phyloP scores from a whole-genome alignment of 768 basidiomycete genomes.

The Rickenella mellea region DNA sequence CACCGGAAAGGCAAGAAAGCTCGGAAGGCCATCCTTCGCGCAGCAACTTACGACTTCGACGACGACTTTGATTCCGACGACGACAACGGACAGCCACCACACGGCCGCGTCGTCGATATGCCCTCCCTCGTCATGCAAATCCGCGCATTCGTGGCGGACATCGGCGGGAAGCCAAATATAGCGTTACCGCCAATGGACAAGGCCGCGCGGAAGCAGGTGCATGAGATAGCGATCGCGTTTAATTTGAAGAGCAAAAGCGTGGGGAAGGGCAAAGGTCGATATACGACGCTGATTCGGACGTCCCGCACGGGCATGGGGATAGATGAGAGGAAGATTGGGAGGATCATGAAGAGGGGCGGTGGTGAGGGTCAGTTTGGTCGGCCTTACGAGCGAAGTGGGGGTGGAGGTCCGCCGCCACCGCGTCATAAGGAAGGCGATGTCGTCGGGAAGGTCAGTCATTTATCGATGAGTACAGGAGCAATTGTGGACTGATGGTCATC shows the following conservation, averaged over 20 bases:
- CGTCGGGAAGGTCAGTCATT: constrained; percentile 59
- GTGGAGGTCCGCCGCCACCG: constrained; percentile 21
- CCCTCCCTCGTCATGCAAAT: constrained; percentile 64
- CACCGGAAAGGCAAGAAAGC: constrained; percentile 64
- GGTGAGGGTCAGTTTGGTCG: constrained; percentile 23
- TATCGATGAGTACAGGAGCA: background rate
- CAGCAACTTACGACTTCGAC: constrained; percentile 37
- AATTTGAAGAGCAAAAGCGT: constrained; percentile 70
- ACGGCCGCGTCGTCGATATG: constrained; percentile 45
- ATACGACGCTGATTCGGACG: constrained; percentile 71
- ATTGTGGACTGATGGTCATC: background rate
- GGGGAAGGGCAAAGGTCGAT: constrained; percentile 58
- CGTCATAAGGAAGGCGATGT: constrained; percentile 75
- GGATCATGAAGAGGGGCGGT: constrained; percentile 27
- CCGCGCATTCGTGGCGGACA: constrained; percentile 52
- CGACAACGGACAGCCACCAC: background rate
- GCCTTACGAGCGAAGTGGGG: constrained; percentile 19
- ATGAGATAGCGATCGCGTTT: constrained; percentile 75
- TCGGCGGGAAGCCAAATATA: constrained; percentile 44
- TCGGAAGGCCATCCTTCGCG: constrained; percentile 55
- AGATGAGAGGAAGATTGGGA: constrained; percentile 51
- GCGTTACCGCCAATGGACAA: constrained; percentile 74
- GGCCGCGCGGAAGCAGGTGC: constrained; percentile 59
- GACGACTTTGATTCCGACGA: constrained; percentile 32
- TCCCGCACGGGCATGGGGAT: constrained; percentile 42